Percentiles rank a stretch among this genome's conserved stretches.
phyloP scores from a whole-genome alignment of 2,329 filamentous ascomycete genomes.

The Fusarium cyanostomum region DNA sequence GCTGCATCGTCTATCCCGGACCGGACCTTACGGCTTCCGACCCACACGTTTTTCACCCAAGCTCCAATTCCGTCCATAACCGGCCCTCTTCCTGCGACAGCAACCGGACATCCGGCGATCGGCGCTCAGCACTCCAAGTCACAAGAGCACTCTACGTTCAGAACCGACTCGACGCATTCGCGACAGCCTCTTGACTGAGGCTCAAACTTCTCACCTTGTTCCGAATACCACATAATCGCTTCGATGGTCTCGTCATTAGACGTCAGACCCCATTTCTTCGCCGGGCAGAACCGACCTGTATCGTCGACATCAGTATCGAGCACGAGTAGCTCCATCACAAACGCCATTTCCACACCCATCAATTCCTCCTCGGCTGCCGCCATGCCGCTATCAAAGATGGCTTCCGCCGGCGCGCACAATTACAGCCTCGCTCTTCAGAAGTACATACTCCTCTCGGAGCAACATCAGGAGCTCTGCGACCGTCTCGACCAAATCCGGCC shows the following conservation, averaged over 20 bases:
- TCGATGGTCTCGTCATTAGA: conserved; percentile 50
- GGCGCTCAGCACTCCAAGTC: conserved; percentile 19
- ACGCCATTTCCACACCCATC: conserved; percentile 5
- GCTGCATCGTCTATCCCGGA: conserved; percentile 4
- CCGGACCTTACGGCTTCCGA: conserved; percentile 24
- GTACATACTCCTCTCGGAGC: conserved; percentile 63
- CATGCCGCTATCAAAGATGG: conserved; percentile 42
- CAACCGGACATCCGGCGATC: conserved; percentile 23
- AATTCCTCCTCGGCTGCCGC: conserved; percentile 6
- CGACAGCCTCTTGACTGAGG: conserved; percentile 20
- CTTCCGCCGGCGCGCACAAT: conserved; percentile 40
- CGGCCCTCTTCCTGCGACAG: conserved; percentile 14
- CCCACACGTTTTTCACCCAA: conserved; percentile 35
- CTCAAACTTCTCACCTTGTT: conserved; percentile 1
- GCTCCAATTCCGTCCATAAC: conserved; percentile 15
- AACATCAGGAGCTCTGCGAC: conserved; percentile 62
- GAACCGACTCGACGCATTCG: conserved; percentile 7
- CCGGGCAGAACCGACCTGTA: conserved; percentile 35
- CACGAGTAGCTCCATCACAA: conserved; percentile 12
- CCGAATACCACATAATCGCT: conserved; percentile 27
- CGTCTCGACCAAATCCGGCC: conserved; percentile 62
- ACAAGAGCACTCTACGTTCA: conserved; percentile 11
- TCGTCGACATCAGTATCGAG: conserved; percentile 35
- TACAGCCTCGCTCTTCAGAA: conserved; percentile 62
- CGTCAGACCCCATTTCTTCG: conserved; percentile 41